Percentiles rank a stretch among this genome's conserved stretches.
Conservation (phyloP, 1,284 basidiomycete species). For the Sporisorium scitamineum region DNA sequence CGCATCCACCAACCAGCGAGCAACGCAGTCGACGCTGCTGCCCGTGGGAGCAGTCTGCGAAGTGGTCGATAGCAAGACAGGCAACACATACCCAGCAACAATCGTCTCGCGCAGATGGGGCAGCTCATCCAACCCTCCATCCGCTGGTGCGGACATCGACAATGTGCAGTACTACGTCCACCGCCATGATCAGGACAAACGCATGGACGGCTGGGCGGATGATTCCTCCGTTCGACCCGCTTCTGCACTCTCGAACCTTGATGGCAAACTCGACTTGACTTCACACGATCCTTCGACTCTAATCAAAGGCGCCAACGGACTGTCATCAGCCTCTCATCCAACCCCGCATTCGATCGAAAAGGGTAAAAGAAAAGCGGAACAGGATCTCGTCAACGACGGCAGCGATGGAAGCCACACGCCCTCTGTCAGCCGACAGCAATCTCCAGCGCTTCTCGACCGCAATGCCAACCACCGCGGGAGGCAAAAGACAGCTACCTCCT, state of each 20-base stretch:
- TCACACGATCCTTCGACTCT: background rate
- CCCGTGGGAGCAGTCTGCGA: conserved; percentile 38
- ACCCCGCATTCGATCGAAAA: conserved; percentile 20
- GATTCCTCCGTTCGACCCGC: conserved; percentile 13
- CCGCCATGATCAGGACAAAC: conserved; percentile 46
- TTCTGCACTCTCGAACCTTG: background rate
- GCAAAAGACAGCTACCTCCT: conserved; percentile 10
- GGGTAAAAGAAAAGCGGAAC: conserved; percentile 37
- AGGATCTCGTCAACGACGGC: conserved; percentile 22
- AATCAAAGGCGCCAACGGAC: conserved; percentile 13
- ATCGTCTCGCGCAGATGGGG: conserved; percentile 34
- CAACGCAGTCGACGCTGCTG: conserved; percentile 8
- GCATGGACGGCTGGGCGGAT: conserved; percentile 48
- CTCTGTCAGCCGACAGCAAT: conserved; percentile 33
- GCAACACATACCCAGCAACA: conserved; percentile 10
- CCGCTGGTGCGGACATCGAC: conserved; percentile 17
- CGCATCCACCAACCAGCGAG: conserved; percentile 12
- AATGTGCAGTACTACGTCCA: conserved; percentile 45
- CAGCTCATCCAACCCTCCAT: conserved; percentile 28
- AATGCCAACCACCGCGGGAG: conserved; percentile 9
- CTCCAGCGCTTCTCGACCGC: conserved; percentile 28
- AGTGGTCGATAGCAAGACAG: conserved; percentile 20
- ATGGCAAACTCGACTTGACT: background rate
- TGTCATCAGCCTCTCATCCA: background rate
- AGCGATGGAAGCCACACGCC: conserved; percentile 35